These are phyloP conservation scores for Sambucus nigra DNA, from an alignment of 129 eudicot species.

Conservation along the genomic window DNA sequence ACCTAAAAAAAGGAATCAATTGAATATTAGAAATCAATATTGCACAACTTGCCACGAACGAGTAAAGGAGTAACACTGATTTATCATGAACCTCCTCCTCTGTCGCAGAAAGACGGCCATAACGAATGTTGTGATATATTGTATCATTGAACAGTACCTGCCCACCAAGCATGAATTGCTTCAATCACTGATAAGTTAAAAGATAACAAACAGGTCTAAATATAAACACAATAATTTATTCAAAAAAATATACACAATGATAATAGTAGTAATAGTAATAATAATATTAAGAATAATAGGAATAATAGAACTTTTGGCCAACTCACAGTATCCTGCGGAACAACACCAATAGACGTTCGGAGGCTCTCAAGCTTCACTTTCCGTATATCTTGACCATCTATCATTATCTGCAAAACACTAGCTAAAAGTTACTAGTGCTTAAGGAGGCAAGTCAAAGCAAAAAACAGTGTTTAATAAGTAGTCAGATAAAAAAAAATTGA, in stretches of 20 bases:
- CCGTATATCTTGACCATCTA: slow-evolving; percentile 87
- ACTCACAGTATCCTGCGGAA: slow-evolving; percentile 96
- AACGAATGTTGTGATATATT: slow-evolving; percentile 88
- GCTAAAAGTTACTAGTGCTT: no score
- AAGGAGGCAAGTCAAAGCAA: slow-evolving; percentile 12
- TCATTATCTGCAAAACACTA: slow-evolving; percentile 77
- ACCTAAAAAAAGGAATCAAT: slow-evolving; percentile 55
- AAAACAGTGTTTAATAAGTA: no score
- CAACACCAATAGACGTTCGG: slow-evolving; percentile 80
- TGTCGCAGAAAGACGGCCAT: slow-evolving; percentile 80
- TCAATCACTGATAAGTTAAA: slow-evolving; percentile 6
- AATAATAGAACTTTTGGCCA: slow-evolving; percentile 3
- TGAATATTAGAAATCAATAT: slow-evolving; percentile 7
- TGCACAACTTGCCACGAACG: background rate
- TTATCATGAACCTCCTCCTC: slow-evolving; percentile 72
- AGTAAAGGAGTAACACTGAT: background rate
- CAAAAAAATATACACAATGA: background rate
- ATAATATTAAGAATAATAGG: no score
- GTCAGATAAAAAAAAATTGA: no score
- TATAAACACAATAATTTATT: background rate
- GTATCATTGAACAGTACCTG: slow-evolving; percentile 96
- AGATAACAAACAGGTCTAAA: background rate
- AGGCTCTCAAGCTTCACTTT: slow-evolving; percentile 77
- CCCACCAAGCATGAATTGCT: slow-evolving; percentile 14
- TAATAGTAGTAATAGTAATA: no score